Evolutionary conservation across 1,284 basidiomycete genomes (phyloP).

Genomic region (Apiotrichum brassicae): DNA sequence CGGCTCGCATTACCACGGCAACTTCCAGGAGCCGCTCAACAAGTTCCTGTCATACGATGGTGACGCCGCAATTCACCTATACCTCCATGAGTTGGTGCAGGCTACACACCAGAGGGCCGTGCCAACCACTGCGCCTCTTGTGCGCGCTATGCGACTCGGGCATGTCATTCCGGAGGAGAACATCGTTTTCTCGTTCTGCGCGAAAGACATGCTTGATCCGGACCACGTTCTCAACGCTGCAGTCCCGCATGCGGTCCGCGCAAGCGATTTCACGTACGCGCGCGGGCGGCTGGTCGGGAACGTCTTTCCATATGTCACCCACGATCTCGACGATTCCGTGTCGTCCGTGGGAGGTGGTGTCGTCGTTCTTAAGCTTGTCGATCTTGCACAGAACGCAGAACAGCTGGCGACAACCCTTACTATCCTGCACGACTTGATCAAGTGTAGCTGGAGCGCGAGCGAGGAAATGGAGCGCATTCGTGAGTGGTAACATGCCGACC

Average conservation of each 20-base stretch:
- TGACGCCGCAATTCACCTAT: slow-evolving; percentile 45
- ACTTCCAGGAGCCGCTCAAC: slow-evolving; percentile 43
- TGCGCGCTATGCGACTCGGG: slow-evolving; percentile 42
- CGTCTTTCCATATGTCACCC: slow-evolving; percentile 57
- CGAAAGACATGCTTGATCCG: slow-evolving; percentile 27
- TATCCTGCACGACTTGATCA: slow-evolving; percentile 68
- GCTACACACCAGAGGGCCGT: slow-evolving; percentile 30
- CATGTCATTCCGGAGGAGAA: slow-evolving; percentile 39
- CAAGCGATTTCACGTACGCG: slow-evolving; percentile 29
- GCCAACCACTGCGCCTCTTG: slow-evolving; percentile 37
- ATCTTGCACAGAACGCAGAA: slow-evolving; percentile 66
- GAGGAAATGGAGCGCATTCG: slow-evolving; percentile 83
- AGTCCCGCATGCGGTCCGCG: slow-evolving; percentile 32
- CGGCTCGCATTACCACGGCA: slow-evolving; percentile 45
- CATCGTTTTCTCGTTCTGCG: slow-evolving; percentile 38
- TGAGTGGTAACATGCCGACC: slow-evolving; percentile 46
- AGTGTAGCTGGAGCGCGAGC: slow-evolving; percentile 82
- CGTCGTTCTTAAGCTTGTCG: slow-evolving; percentile 66
- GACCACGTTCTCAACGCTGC: slow-evolving; percentile 34
- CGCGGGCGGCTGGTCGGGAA: slow-evolving; percentile 52
- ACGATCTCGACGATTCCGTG: slow-evolving; percentile 66
- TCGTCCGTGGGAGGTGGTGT: slow-evolving; percentile 79
- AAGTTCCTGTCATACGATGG: slow-evolving; percentile 47
- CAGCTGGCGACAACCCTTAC: slow-evolving; percentile 66
- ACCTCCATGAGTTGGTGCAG: slow-evolving; percentile 36